These are phyloP conservation scores for Dryas integrifolia DNA, from an alignment of 331 rosid genomes.

Conservation along the genomic window DNA sequence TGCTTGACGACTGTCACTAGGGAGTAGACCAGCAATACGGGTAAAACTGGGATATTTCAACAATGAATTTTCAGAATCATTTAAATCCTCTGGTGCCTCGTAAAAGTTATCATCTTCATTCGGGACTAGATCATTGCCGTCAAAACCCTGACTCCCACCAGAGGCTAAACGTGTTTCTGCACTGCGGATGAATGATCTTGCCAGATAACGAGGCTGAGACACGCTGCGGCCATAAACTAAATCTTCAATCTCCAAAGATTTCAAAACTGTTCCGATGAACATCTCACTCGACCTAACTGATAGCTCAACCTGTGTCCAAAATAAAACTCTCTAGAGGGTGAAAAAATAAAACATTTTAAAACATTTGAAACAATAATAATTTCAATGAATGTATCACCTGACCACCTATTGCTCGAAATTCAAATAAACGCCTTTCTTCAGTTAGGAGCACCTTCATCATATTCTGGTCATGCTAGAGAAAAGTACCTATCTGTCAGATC, in stretches of 20 bases:
- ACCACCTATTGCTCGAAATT: constrained; percentile 96
- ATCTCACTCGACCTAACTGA: constrained; percentile 66
- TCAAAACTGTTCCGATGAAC: constrained; percentile 85
- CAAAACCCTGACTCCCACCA: constrained; percentile 34
- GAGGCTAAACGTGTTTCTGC: constrained; percentile 47
- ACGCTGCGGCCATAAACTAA: constrained; percentile 48
- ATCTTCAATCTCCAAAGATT: constrained; percentile 95
- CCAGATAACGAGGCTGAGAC: constrained; percentile 71
- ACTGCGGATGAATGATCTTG: constrained; percentile 70
- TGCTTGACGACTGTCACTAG: constrained; percentile 43
- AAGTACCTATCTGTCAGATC: constrained; percentile 16
- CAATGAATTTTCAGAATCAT: constrained; percentile 43
- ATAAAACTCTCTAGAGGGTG: constrained; percentile 27
- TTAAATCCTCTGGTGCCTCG: constrained; percentile 84
- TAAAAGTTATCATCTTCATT: constrained; percentile 78
- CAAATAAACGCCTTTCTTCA: constrained; percentile 72
- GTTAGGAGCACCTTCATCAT: constrained; percentile 73
- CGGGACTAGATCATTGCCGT: constrained; percentile 33
- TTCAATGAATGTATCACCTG: constrained; percentile 51
- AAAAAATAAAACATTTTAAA: constrained; percentile 13
- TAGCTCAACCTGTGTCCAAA: constrained; percentile 72
- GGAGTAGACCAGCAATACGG: constrained; percentile 78
- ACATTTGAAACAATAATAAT: neutral
- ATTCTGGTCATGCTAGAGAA: constrained; percentile 64
- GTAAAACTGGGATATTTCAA: constrained; percentile 55